These are phyloP conservation scores for Tilletia walkeri DNA, from an alignment of 1,284 basidiomycete genomes.

Conservation along the genomic window DNA sequence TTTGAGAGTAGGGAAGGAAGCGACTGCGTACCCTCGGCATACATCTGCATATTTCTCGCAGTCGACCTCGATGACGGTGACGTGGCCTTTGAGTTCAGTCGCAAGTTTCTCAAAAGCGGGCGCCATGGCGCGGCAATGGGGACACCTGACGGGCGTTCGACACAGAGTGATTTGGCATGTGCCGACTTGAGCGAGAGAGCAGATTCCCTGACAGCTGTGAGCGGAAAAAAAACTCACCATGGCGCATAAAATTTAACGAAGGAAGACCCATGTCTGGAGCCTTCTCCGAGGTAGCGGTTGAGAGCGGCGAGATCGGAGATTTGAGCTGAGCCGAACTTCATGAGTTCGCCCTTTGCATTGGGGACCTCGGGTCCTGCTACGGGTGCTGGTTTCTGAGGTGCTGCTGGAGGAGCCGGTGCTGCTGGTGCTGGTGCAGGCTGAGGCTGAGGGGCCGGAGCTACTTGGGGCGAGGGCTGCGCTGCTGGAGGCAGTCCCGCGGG, in stretches of 20 bases:
- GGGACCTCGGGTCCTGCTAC: conserved; percentile 30
- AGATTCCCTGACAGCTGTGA: neutral
- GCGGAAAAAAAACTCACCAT: conserved; percentile 24
- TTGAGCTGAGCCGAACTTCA: conserved; percentile 36
- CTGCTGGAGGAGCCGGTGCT: neutral
- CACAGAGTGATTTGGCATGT: neutral
- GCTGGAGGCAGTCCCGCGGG: neutral
- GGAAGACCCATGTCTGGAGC: conserved; percentile 39
- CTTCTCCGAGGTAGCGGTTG: conserved; percentile 35
- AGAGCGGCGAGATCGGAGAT: conserved; percentile 35
- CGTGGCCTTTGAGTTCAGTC: conserved; percentile 35
- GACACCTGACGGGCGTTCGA: conserved; percentile 27
- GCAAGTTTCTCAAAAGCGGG: conserved; percentile 38
- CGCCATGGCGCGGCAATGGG: conserved; percentile 53
- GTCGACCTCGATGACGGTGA: conserved; percentile 51
- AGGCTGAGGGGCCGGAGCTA: conserved; percentile 1
- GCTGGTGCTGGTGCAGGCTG: conserved; percentile 17
- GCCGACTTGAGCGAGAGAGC: no score
- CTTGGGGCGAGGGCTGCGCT: neutral
- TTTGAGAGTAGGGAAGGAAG: conserved; percentile 42
- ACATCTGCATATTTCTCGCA: conserved; percentile 40
- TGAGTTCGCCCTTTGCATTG: conserved; percentile 39
- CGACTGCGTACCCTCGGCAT: conserved; percentile 37
- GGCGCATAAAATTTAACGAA: conserved; percentile 55
- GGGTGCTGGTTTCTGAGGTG: conserved; percentile 20